Conservation (phyloP, 1,284 basidiomycete genomes). For the Moesziomyces globuligerus region DNA sequence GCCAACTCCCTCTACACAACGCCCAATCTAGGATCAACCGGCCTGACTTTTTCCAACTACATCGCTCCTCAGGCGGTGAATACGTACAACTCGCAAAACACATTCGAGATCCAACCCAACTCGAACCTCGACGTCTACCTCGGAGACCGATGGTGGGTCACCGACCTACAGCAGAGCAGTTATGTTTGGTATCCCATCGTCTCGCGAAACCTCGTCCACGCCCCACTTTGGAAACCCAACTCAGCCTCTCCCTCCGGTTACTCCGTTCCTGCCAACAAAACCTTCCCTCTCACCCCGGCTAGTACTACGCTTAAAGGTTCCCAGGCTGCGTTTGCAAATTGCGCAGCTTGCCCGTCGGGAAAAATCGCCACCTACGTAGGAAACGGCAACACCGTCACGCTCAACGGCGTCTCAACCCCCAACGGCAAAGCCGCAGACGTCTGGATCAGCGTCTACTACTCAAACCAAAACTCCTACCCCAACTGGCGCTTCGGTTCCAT, state of each 20-base stretch:
- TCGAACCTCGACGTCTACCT: constrained; percentile 16
- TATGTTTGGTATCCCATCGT: constrained; percentile 32
- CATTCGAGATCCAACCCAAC: constrained; percentile 22
- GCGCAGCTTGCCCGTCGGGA: constrained; percentile 15
- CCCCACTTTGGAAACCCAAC: constrained; percentile 19
- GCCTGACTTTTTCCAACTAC: constrained; percentile 10
- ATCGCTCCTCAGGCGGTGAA: constrained; percentile 11
- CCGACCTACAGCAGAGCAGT: constrained; percentile 8
- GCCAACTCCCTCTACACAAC: constrained; percentile 22
- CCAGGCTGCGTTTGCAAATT: constrained; percentile 3
- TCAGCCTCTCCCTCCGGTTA: neutral
- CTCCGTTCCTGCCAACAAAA: constrained; percentile 6
- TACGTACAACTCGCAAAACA: constrained; percentile 33
- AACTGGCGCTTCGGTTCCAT: constrained; percentile 19
- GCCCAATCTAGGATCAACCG: constrained; percentile 3
- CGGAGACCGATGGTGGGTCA: constrained; percentile 30
- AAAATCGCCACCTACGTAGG: constrained; percentile 28
- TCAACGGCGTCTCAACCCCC: constrained; percentile 19
- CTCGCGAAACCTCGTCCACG: constrained; percentile 4
- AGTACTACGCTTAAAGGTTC: constrained; percentile 5
- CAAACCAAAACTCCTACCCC: constrained; percentile 16
- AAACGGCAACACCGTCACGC: constrained; percentile 11
- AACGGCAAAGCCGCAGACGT: constrained; percentile 10
- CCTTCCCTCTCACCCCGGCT: constrained; percentile 5
- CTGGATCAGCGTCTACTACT: constrained; percentile 27